Conservation (phyloP, 345 rosid species). For the Hibiscus tridactylites region DNA sequence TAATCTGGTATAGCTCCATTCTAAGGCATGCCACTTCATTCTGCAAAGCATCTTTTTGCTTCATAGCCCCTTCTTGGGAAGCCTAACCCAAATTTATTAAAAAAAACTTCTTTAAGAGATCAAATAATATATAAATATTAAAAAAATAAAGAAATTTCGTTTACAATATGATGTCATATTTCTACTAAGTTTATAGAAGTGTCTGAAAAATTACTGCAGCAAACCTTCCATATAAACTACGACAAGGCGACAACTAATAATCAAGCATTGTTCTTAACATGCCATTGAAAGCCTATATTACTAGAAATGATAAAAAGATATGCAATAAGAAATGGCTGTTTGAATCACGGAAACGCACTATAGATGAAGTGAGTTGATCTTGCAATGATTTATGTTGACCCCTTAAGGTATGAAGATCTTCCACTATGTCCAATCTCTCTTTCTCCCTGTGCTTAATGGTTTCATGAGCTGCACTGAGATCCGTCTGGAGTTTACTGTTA, state of each 20-base stretch:
- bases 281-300: not conserved
- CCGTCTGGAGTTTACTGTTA: constrained; percentile 89
- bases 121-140: not conserved
- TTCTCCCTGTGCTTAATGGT: constrained; percentile 70
- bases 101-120: too few species aligned
- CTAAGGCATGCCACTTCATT: constrained; percentile 58
- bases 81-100: constrained; percentile 29
- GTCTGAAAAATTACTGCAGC: not conserved
- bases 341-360: constrained; percentile 38
- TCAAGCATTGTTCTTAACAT: not conserved
- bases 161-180: not conserved
- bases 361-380: constrained; percentile 65
- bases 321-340: constrained; percentile 1
- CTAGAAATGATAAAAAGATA: not conserved
- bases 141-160: not conserved
- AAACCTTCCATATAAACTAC: not conserved
- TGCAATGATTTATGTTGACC: constrained; percentile 68
- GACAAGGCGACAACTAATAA: not conserved
- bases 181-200: too few species aligned
- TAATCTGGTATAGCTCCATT: constrained; percentile 56
- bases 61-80: constrained; percentile 61
- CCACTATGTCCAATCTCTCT: constrained; percentile 68
- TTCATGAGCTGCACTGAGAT: constrained; percentile 74
- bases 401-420: constrained; percentile 61
- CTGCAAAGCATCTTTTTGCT: constrained; percentile 60